A percentile compares a stretch with the other conserved stretches of the same genome.
phyloP scores from a whole-genome alignment of 805 yeast species.

The Zygoascus biomembranicola region DNA sequence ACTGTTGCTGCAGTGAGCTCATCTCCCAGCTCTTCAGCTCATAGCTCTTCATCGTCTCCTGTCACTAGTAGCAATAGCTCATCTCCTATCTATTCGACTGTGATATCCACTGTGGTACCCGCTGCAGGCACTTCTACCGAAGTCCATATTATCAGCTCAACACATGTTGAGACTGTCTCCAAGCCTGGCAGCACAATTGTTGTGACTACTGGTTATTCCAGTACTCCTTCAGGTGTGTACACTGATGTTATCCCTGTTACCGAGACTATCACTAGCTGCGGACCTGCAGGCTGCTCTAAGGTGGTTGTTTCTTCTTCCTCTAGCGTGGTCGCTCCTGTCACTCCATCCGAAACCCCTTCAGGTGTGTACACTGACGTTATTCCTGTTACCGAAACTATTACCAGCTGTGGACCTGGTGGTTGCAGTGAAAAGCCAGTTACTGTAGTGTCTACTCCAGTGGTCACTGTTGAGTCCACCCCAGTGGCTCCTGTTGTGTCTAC shows the following conservation, averaged over 20 bases:
- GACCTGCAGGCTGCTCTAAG: not conserved
- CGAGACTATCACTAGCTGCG: conserved; percentile 1
- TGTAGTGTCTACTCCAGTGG: not conserved
- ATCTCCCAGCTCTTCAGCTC: not conserved
- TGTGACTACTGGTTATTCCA: not conserved
- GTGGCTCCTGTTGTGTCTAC: not conserved
- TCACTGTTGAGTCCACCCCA: not conserved
- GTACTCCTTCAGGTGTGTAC: not conserved
- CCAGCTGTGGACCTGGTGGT: not conserved
- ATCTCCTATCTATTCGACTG: not conserved
- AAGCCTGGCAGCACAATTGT: not conserved
- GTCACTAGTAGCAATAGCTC: not conserved
- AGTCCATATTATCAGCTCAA: not conserved
- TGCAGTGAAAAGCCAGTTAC: not conserved
- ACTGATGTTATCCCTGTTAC: not conserved
- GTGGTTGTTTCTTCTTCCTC: not conserved
- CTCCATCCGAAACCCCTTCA: too few species aligned
- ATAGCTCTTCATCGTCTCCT: not conserved
- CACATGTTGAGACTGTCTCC: not conserved
- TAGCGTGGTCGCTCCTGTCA: not conserved
- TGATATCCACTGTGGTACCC: not conserved
- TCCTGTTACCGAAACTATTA: not conserved
- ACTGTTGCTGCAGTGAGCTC: not conserved
- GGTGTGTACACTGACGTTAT: not conserved
- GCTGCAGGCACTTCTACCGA: not conserved